Percentiles rank a stretch among this genome's conserved stretches.
Evolutionary conservation across 129 eudicot genomes (phyloP).

Genomic region (Escallonia rubra): DNA sequence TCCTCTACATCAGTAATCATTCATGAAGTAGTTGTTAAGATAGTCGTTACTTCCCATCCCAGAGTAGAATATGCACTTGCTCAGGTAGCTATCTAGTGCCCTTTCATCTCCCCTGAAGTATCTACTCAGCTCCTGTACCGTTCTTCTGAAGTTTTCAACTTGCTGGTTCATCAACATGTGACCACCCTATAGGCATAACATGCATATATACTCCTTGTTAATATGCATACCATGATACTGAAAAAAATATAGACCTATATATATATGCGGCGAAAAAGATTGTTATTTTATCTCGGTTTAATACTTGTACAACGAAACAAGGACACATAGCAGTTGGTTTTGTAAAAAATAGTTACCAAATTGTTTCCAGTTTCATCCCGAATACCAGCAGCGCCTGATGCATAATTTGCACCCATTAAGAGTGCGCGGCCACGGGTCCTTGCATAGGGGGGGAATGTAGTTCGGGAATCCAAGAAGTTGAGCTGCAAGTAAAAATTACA

Average conservation of each 20-base stretch:
- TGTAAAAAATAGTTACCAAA: slow-evolving; percentile 31
- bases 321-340: too few relatives aligned
- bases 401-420: slow-evolving; percentile 57
- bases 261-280: background rate
- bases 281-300: too few relatives aligned
- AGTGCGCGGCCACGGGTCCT: slow-evolving; percentile 63
- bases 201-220: background rate
- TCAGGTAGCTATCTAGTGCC: slow-evolving; percentile 36
- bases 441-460: slow-evolving; percentile 67
- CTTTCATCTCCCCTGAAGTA: slow-evolving; percentile 49
- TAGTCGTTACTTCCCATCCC: slow-evolving; percentile 97
- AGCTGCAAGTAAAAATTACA: slow-evolving; percentile 37
- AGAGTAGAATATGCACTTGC: slow-evolving; percentile 61
- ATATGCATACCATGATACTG: background rate
- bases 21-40: slow-evolving; percentile 93
- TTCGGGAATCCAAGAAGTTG: slow-evolving; percentile 69
- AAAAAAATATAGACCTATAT: background rate
- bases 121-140: slow-evolving; percentile 44
- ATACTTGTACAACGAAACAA: too few relatives aligned
- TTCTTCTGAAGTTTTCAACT: slow-evolving; percentile 48
- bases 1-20: too few relatives aligned
- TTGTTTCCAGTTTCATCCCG: slow-evolving; percentile 83
- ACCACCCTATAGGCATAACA: slow-evolving; percentile 42
- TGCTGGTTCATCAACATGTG: slow-evolving; percentile 80
- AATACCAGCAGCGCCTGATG: slow-evolving; percentile 90